Base-by-base conservation (phyloP, 805 yeast species). In the Ascoidea asiatica region DNA sequence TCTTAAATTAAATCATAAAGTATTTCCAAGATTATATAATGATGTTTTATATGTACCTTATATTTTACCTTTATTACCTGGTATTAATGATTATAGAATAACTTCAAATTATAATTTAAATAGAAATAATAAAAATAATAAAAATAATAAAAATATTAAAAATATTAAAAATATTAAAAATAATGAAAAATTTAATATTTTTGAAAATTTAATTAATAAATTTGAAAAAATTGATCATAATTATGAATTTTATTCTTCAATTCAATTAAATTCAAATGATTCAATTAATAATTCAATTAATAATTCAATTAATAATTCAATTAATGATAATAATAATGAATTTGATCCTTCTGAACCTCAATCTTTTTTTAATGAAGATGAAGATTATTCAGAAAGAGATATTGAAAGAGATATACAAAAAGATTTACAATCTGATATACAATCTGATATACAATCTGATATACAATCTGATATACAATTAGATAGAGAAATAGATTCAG, bases 341-440 rank as follows among this genome's bases (percentile, higher is more conserved):
- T 85, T 86, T 59, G 87, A 88, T 58, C 96, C 97, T 0, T 77
- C 88, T 15, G 97, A 88, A 56, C 97, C 97, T 0, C 96, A 88
- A 55, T 86, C 74, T 56, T 88, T 88, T 61, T 81, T 89, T 3
- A 70, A 67, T 46, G 66, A 57, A 17, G 53, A 56, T 5, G 51
- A 55, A 2, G 36, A 49, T 45, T n/a, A 48, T 49, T 20, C 43
- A 45, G 50, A 51, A 38, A 43, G 54, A 50, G 56, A 55, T 41
- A 44, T 50, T 41, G 42, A 48, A 41, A 46, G 55, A 29, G 42
- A 44, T 37, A 40, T n/a, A 33, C 37, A 22, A 43, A 19, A 33
- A 29, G 38, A 43, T n/a, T 29, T 22, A 39, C 19, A 29, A 15
- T 3, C 15, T 11, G 8, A 3, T 11, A 11, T 29, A 8, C 8